Evolutionary conservation across 208 protist species (phyloP), one percentile per base, ranked within the genome.

Genomic region (Crithidia brevicula): DNA sequence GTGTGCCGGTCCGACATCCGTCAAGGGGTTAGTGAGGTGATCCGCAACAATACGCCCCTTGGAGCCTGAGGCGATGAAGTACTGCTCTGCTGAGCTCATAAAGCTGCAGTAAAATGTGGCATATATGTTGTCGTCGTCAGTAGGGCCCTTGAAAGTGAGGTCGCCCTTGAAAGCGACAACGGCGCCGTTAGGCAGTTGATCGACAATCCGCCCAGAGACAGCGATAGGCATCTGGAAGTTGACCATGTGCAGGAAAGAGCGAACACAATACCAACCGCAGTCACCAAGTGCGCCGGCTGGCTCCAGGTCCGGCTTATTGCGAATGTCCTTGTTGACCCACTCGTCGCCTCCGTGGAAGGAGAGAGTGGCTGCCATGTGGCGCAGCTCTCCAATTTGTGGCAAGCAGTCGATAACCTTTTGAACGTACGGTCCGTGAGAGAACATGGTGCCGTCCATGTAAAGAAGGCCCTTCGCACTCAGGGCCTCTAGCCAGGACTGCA

Each of bases 371-470:
- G 25, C 36, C 56, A 91, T 86, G 49, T 79, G 78, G 30, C 77
- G 54, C 36, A 88, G 25, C 13, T 67, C 58, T 0, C 69, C 77
- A 16, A 82, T 71, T 23, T 81, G 7, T 20, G 58, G 43, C 31
- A 80, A 40, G 9, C 2, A 40, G 3, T 62, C 33, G 0, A 53
- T 67, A 30, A 75, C 54, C 15, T 79, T 59, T 25, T 75, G 27
- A 3, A 89, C 65, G 57, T 75, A 76, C 25, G 56, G 50, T 16
- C 81, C 65, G 65, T 92, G 80, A 1, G 78, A 83, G 54, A 89
- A 71, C 77, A 89, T 85, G 2, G 81, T 88, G 51, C 82, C 81
- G 52, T 92, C 86, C 77, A 92, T 85, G 74, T 87, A 89, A 1
- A 92, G 60, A 11, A 92, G 67, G 15, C 77, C 67, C 28, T 72